Conservation (phyloP, 352 stramenopile genomes). For the Pythium rishiriense region DNA sequence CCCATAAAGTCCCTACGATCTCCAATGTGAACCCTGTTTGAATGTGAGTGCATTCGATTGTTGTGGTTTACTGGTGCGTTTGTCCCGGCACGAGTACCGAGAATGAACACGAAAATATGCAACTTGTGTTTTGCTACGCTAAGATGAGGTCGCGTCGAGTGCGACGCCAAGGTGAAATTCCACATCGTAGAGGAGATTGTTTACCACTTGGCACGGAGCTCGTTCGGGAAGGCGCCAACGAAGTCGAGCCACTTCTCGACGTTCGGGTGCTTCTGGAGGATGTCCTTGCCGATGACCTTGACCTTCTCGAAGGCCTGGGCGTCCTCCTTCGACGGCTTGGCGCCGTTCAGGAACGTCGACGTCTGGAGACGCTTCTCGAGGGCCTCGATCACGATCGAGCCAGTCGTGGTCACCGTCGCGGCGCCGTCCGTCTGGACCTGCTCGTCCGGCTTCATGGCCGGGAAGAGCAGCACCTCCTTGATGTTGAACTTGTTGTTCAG, state of each 20-base stretch:
- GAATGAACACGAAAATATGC: slow-evolving; percentile 6
- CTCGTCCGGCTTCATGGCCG: slow-evolving; percentile 98
- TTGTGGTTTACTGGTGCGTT: too few species aligned
- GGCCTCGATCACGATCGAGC: slow-evolving; percentile 56
- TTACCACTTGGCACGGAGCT: slow-evolving; percentile 79
- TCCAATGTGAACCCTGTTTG: too few species aligned
- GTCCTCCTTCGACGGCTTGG: slow-evolving; percentile 74
- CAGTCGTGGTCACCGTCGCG: slow-evolving; percentile 23
- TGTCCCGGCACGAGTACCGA: too few species aligned
- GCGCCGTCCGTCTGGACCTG: slow-evolving; percentile 32
- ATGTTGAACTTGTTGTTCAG: slow-evolving; percentile 93
- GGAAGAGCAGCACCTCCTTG: slow-evolving; percentile 99
- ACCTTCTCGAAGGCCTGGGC: slow-evolving; percentile 62
- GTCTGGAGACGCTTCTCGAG: slow-evolving; percentile 64
- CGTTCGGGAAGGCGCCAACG: slow-evolving; percentile 72
- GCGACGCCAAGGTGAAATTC: too few species aligned
- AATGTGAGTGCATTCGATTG: too few species aligned
- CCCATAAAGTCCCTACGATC: too few species aligned
- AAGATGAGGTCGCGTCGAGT: not conserved
- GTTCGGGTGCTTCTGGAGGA: slow-evolving; percentile 72
- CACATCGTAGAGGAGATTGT: not conserved
- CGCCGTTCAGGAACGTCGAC: slow-evolving; percentile 68
- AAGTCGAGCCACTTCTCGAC: slow-evolving; percentile 77
- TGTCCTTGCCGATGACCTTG: slow-evolving; percentile 77
- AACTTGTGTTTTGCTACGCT: slow-evolving; percentile 5